Evolutionary conservation across 2,329 filamentous ascomycete species (phyloP), one percentile per base, ranked within the genome.

Genomic region (Myotisia sp.): DNA sequence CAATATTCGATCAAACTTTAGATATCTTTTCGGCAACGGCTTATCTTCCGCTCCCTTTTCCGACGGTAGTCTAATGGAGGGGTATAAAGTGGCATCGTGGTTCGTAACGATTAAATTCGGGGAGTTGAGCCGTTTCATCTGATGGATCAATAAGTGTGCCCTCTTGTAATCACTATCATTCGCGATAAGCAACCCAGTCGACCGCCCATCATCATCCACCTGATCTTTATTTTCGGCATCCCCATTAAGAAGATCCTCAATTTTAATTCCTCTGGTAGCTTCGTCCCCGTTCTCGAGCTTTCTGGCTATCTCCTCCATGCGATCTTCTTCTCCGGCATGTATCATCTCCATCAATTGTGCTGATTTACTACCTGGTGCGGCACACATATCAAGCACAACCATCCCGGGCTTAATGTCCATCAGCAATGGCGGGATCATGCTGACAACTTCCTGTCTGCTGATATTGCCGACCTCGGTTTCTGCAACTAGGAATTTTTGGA

Each of bases 381-480:
- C 90, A 60, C 90, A 98, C 65, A 98, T 77, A 57, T 98, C 90
- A 47, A 98, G 64, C 6, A 94, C 86, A 1, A 79, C 80, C 78
- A 94, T 92, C 34, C 86, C 83, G 3, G 90, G 86, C 47, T 75
- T 74, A 33, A 95, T 69, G 50, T 95, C 86, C 67, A 98, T 80
- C 48, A 95, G 68, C 47, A 95, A 70, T 17, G 90, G 90, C 17
- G 90, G 90, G 42, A 98, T 95, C 90, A 98, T 98, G 64, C 84
- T 93, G 51, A 98, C 90, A 28, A 93, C 79, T 63, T 98, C 90
- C 60, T 98, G 90, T 49, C 90, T 76, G 59, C 82, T 93, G 50
- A 98, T 95, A 57, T 95, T 98, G 49, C 90, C 90, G 14, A 95
- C 85, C 37, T 81, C 85, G 3, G 90, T 94, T 67, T 98, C 90